Evolutionary conservation across 2,329 filamentous ascomycete species (phyloP).

Genomic region (Knoxdaviesia capensis): DNA sequence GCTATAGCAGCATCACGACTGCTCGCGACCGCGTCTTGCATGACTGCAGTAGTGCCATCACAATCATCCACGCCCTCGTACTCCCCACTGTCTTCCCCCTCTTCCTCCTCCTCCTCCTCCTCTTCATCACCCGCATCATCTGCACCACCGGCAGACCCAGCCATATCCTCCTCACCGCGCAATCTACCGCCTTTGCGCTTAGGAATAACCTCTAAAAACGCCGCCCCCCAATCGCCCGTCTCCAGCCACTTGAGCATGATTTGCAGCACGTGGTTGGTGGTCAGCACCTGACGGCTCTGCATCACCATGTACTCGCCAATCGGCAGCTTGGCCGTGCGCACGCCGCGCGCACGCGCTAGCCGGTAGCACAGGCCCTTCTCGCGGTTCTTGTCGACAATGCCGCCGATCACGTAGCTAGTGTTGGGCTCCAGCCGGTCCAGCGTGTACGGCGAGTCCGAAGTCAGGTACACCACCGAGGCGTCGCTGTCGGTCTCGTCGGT

Average conservation of each 20-base stretch:
- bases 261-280: slow-evolving; percentile 90
- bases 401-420: slow-evolving; percentile 83
- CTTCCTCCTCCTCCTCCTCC: slow-evolving; percentile 10
- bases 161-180: slow-evolving; percentile 16
- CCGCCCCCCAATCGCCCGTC: slow-evolving; percentile 73
- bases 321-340: slow-evolving; percentile 77
- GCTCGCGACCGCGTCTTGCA: not conserved
- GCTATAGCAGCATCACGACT: too few species aligned
- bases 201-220: slow-evolving; percentile 75
- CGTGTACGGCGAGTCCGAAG: slow-evolving; percentile 75
- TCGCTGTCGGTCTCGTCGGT: slow-evolving; percentile 16
- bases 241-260: slow-evolving; percentile 94
- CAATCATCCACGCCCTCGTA: slow-evolving; percentile 3
- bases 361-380: slow-evolving; percentile 90
- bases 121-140: slow-evolving; percentile 10
- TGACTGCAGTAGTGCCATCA: slow-evolving; percentile 2
- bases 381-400: slow-evolving; percentile 86
- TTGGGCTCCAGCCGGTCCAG: slow-evolving; percentile 69
- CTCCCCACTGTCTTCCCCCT: slow-evolving; percentile 1
- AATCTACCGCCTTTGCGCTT: slow-evolving; percentile 69
- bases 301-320: slow-evolving; percentile 94
- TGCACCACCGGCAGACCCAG: slow-evolving; percentile 6
- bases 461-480: slow-evolving; percentile 55
- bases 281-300: slow-evolving; percentile 65
- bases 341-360: slow-evolving; percentile 49